Evolutionary conservation across 371 early-diverging fungal species (phyloP).

Genomic region (Mucor indicus): DNA sequence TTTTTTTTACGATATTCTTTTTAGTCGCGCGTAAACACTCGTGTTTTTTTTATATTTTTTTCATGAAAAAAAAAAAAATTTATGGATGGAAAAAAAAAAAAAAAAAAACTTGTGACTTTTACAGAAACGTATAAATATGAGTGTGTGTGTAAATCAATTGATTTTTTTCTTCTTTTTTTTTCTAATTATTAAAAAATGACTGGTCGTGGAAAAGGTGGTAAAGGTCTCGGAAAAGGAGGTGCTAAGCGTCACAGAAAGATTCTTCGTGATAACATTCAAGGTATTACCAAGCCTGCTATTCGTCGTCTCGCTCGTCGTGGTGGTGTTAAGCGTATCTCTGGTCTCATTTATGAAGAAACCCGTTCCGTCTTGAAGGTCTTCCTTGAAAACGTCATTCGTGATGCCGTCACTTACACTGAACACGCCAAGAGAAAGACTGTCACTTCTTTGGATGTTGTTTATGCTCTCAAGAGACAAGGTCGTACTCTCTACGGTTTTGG

Average conservation of each 20-base stretch:
- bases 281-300: slow-evolving; percentile 99
- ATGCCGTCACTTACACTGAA: slow-evolving; percentile 99
- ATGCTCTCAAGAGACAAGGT: slow-evolving; percentile 98
- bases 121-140: slow-evolving; percentile 15
- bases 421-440: slow-evolving; percentile 99
- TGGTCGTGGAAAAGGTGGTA: slow-evolving; percentile 97
- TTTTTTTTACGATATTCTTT: background rate
- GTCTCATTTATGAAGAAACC: slow-evolving; percentile 99
- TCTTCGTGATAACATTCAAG: slow-evolving; percentile 97
- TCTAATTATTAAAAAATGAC: slow-evolving; percentile 57
- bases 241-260: slow-evolving; percentile 99
- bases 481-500: slow-evolving; percentile 80
- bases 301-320: slow-evolving; percentile 99
- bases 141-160: background rate
- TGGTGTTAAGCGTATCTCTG: slow-evolving; percentile 99
- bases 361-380: slow-evolving; percentile 96
- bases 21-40: background rate
- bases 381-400: slow-evolving; percentile 97
- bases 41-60: slow-evolving; percentile 6
- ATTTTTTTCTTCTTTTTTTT: slow-evolving; percentile 10
- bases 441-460: slow-evolving; percentile 79
- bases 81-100: slow-evolving; percentile 6
- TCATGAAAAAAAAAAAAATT: slow-evolving; percentile 12
- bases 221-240: slow-evolving; percentile 96
- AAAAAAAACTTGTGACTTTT: slow-evolving; percentile 10